Conservation (phyloP, 768 basidiomycete species). For the Mycena alexandri region DNA sequence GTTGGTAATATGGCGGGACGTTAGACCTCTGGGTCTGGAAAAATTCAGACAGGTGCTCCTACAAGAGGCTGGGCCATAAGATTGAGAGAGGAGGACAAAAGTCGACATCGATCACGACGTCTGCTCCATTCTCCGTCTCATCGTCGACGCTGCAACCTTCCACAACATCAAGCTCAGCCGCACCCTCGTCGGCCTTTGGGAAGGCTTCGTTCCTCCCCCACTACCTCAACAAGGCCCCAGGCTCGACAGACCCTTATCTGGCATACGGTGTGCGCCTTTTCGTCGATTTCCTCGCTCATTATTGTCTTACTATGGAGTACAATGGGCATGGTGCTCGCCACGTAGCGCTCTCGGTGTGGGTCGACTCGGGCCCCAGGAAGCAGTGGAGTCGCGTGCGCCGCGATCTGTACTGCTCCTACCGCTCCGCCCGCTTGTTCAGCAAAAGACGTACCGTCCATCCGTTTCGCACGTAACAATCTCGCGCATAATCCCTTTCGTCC, state of each 20-base stretch:
- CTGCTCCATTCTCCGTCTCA: slow-evolving; percentile 75
- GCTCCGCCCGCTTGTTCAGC: slow-evolving; percentile 52
- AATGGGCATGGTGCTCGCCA: slow-evolving; percentile 68
- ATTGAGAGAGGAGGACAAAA: no score
- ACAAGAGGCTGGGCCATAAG: no score
- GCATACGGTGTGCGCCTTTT: slow-evolving; percentile 78
- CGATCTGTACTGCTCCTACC: slow-evolving; percentile 44
- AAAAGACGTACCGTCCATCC: slow-evolving; percentile 16
- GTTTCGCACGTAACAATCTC: slow-evolving; percentile 36
- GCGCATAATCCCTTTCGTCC: slow-evolving; percentile 28
- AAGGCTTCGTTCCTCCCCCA: slow-evolving; percentile 82
- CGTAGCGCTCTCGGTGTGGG: slow-evolving; percentile 60
- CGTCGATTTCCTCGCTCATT: slow-evolving; percentile 71
- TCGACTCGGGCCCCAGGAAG: slow-evolving; percentile 55
- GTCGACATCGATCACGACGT: no score
- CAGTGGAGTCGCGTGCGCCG: slow-evolving; percentile 53
- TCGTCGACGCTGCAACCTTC: slow-evolving; percentile 66
- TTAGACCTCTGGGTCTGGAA: no score
- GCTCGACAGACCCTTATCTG: slow-evolving; percentile 77
- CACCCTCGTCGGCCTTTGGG: slow-evolving; percentile 84
- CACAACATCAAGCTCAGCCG: slow-evolving; percentile 66
- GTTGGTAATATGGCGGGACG: no score
- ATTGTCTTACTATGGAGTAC: slow-evolving; percentile 66
- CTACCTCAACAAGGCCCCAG: slow-evolving; percentile 75
- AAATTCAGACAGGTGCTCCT: no score